Conservation (phyloP, 2,329 filamentous ascomycete genomes). For the Paramyrothecium sp. region DNA sequence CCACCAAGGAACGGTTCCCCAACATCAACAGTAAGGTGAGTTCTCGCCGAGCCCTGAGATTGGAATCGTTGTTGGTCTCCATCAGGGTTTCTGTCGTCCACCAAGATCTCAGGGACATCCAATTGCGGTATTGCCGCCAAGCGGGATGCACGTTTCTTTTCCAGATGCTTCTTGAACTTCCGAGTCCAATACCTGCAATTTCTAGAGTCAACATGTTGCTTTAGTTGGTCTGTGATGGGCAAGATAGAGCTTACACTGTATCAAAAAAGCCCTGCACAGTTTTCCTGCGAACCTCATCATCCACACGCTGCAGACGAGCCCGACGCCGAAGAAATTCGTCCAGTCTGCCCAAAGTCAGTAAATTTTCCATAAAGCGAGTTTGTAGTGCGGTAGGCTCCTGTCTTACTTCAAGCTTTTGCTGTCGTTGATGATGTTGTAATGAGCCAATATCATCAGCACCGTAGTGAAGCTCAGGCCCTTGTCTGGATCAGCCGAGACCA, state of each 20-base stretch:
- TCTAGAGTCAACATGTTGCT: background rate
- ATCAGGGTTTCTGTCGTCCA: conserved; percentile 48
- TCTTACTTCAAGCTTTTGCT: conserved; percentile 84
- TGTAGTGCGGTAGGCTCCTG: conserved; percentile 1
- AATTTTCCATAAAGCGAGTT: background rate
- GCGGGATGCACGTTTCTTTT: conserved; percentile 69
- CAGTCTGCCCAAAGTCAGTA: conserved; percentile 53
- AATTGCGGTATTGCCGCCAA: conserved; percentile 79
- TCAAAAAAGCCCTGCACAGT: conserved; percentile 95
- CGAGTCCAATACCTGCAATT: conserved; percentile 71
- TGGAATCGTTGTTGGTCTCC: background rate
- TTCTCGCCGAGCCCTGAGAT: background rate
- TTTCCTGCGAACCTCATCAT: conserved; percentile 88
- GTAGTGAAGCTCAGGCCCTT: conserved; percentile 88
- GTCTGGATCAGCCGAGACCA: conserved; percentile 88
- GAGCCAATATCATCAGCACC: conserved; percentile 91
- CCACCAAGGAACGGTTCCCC: background rate
- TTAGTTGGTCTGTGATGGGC: background rate
- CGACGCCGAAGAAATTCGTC: conserved; percentile 93
- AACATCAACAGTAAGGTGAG: background rate
- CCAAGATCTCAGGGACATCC: conserved; percentile 83
- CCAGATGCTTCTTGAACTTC: conserved; percentile 73
- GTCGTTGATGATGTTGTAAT: conserved; percentile 98
- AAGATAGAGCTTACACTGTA: conserved; percentile 59
- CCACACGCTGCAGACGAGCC: conserved; percentile 86